Percentiles rank a stretch among this genome's conserved stretches.
phyloP scores from a whole-genome alignment of 495 filamentous ascomycete species.

The Mycothermus thermophilus region DNA sequence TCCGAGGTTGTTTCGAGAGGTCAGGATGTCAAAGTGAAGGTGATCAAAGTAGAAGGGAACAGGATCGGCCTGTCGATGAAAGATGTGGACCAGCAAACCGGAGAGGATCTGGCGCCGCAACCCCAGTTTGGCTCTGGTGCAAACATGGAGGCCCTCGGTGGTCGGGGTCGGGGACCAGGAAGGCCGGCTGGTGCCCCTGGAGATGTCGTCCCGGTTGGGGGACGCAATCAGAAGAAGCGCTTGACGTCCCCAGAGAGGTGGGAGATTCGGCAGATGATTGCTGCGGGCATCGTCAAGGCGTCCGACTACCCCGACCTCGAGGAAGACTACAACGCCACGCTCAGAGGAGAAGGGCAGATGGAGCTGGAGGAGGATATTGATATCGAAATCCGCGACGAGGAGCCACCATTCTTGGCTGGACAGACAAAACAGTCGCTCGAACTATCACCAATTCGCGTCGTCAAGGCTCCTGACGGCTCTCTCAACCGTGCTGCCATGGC shows the following conservation, averaged over 20 bases:
- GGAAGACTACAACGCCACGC: constrained; percentile 79
- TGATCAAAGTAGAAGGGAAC: constrained; percentile 67
- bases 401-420: constrained; percentile 88
- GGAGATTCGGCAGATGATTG: constrained; percentile 94
- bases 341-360: constrained; percentile 75
- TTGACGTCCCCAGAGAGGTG: constrained; percentile 93
- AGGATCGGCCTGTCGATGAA: constrained; percentile 90
- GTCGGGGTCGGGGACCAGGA: constrained; percentile 44
- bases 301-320: constrained; percentile 90
- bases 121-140: constrained; percentile 77
- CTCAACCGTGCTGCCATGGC: constrained; percentile 92
- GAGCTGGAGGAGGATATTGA: constrained; percentile 96
- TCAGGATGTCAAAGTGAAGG: constrained; percentile 85
- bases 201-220: no score
- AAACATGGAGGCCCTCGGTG: constrained; percentile 71
- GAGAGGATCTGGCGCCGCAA: constrained; percentile 70
- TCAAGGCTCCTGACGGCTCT: constrained; percentile 93
- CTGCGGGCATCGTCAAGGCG: constrained; percentile 80
- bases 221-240: constrained; percentile 76
- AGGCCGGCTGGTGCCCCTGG: constrained; percentile 12
- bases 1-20: constrained; percentile 69
- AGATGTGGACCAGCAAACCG: constrained; percentile 86
- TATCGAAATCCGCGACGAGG: constrained; percentile 91
- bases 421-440: constrained; percentile 95
- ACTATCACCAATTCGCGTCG: constrained; percentile 84